Evolutionary conservation across 129 eudicot genomes (phyloP).

Genomic region (Lonicera japonica): DNA sequence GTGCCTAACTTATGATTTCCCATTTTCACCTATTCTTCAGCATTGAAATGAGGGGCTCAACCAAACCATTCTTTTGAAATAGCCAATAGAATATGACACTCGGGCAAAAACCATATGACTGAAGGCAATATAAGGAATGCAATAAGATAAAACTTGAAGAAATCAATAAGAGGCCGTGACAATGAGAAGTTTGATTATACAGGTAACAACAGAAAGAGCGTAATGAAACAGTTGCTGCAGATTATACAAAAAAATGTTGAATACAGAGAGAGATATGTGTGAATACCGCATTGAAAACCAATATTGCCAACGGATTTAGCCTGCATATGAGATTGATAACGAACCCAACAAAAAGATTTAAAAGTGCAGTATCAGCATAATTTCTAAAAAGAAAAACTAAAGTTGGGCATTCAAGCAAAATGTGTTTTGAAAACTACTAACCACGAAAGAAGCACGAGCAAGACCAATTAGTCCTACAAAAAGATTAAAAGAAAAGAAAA

Average conservation of each 20-base stretch:
- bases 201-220: neutral
- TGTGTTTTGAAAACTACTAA: slow-evolving; percentile 17
- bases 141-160: neutral
- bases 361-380: neutral
- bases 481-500: too few relatives aligned
- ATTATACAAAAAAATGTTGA: too few relatives aligned
- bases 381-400: neutral
- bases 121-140: neutral
- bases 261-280: neutral
- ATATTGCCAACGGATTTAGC: slow-evolving; percentile 48
- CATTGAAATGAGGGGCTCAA: too few relatives aligned
- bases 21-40: neutral
- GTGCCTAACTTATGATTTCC: too few relatives aligned
- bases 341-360: neutral
- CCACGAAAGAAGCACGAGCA: slow-evolving; percentile 57
- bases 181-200: neutral
- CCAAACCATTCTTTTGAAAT: neutral
- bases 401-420: neutral
- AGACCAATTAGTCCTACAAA: slow-evolving; percentile 49
- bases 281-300: slow-evolving; percentile 63
- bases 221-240: neutral
- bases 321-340: slow-evolving; percentile 32
- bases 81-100: neutral
- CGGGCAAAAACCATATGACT: neutral
- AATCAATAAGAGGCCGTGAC: neutral